phyloP scores from a whole-genome alignment of 257 asterid genomes.

The Plantago major region DNA sequence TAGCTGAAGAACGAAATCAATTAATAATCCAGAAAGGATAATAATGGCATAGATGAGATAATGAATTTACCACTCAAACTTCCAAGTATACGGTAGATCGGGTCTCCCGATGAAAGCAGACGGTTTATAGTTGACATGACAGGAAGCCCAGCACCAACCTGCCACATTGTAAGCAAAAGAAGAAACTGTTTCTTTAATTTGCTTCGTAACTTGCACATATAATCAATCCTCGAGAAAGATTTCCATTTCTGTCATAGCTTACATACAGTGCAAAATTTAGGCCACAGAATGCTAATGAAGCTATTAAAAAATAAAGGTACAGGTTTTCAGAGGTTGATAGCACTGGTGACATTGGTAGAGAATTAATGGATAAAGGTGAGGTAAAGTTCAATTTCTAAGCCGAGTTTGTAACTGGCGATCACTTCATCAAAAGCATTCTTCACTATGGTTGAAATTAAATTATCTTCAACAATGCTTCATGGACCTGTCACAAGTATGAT shows the following conservation, averaged over 20 bases:
- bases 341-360: too few species aligned
- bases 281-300: too few species aligned
- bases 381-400: too few species aligned
- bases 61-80: slow-evolving; percentile 71
- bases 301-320: too few species aligned
- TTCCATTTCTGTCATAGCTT: not conserved
- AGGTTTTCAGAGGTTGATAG: too few species aligned
- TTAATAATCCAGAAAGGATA: not conserved
- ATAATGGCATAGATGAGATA: not conserved
- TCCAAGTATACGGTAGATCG: slow-evolving; percentile 65
- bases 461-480: too few species aligned
- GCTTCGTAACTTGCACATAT: not conserved
- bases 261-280: too few species aligned
- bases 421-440: too few species aligned
- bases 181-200: not conserved
- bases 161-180: slow-evolving; percentile 21
- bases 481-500: not conserved
- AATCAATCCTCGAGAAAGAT: not conserved
- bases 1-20: slow-evolving; percentile 6
- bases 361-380: too few species aligned
- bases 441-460: too few species aligned
- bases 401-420: too few species aligned
- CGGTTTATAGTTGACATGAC: slow-evolving; percentile 84
- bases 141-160: slow-evolving; percentile 99
- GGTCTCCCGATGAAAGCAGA: slow-evolving; percentile 74